Evolutionary conservation across 1,284 basidiomycete genomes (phyloP), one percentile per base, ranked within the genome.

Genomic region (Ustilago tritici): DNA sequence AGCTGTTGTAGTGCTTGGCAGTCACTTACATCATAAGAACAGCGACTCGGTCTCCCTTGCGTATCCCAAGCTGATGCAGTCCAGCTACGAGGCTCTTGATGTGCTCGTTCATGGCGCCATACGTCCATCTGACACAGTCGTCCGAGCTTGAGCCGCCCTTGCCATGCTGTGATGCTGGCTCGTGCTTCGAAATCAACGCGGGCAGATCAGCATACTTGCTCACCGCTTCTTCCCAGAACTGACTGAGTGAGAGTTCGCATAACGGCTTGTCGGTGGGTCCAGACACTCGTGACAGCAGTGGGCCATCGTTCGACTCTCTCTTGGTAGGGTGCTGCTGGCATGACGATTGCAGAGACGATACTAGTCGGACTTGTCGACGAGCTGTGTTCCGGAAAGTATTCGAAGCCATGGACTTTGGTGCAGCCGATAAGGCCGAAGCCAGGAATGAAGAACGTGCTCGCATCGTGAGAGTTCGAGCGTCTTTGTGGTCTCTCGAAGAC

Each of bases 31-130:
- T 92, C 92, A 95, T 93, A 55, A 94, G 87, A 10, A 94, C 92
- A 2, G 89, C 93, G 23, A 95, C 91, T 31, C 93, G 88, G 79
- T 94, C 93, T 0, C 93, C 93, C 81, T 90, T 92, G 83, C 89
- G 87, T 9, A 95, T 90, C 17, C 93, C 93, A 81, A 93, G 87
- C 34, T 67, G 78, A 12, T 55, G 56, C 47, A 95, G 88, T 0
- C 93, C 93, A 59, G 91, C 88, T 2, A 93, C 91, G 7, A 93
- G 88, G 3, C 91, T 90, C 56, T 89, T 87, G 35, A 93, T 90
- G 81, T 93, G 90, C 53, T 87, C 83, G 76, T 92, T 88, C 78
- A 94, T 91, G 82, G 93, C 92, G 6, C 85, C 87, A 82, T 91
- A 95, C 70, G 90, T 89, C 93, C 93, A 94, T 17, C 90, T 89